A percentile compares a stretch with the other conserved stretches of the same genome.
phyloP scores from a whole-genome alignment of 2,329 filamentous ascomycete species.

The Rhinocladiella similis region DNA sequence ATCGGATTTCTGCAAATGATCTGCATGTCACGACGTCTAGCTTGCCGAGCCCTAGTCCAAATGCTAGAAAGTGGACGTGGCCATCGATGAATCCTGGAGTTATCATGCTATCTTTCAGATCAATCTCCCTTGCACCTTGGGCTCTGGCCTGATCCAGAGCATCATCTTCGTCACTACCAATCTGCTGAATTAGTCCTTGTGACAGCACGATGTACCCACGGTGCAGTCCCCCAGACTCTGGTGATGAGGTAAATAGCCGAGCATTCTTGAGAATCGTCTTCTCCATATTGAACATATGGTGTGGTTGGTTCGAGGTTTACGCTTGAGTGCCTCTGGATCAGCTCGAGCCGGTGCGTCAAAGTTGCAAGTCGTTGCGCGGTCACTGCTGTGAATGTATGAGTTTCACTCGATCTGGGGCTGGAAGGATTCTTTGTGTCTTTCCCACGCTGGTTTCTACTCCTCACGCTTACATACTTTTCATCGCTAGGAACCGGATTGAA shows the following conservation, averaged over 20 bases:
- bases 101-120: not conserved
- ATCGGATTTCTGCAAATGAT: slow-evolving; percentile 44
- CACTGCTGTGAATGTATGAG: too few species aligned
- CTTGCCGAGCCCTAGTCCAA: slow-evolving; percentile 47
- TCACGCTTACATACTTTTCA: too few species aligned
- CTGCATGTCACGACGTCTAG: slow-evolving; percentile 44
- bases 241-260: slow-evolving; percentile 1
- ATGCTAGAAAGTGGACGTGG: slow-evolving; percentile 50
- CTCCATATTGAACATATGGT: slow-evolving; percentile 36
- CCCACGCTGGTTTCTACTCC: too few species aligned
- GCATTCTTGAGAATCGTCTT: slow-evolving; percentile 30
- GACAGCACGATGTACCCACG: not conserved
- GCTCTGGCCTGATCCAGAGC: not conserved
- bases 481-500: too few species aligned
- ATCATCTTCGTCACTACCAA: not conserved
- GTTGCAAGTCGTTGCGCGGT: too few species aligned
- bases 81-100: slow-evolving; percentile 51
- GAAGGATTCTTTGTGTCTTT: too few species aligned
- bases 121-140: not conserved
- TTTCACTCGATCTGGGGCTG: too few species aligned
- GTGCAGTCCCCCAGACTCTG: not conserved
- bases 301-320: too few species aligned
- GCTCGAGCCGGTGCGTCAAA: too few species aligned
- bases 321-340: too few species aligned
- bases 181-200: not conserved